Base-by-base conservation (phyloP, 2,329 filamentous ascomycete genomes). In the Clonostachys rhizophaga region DNA sequence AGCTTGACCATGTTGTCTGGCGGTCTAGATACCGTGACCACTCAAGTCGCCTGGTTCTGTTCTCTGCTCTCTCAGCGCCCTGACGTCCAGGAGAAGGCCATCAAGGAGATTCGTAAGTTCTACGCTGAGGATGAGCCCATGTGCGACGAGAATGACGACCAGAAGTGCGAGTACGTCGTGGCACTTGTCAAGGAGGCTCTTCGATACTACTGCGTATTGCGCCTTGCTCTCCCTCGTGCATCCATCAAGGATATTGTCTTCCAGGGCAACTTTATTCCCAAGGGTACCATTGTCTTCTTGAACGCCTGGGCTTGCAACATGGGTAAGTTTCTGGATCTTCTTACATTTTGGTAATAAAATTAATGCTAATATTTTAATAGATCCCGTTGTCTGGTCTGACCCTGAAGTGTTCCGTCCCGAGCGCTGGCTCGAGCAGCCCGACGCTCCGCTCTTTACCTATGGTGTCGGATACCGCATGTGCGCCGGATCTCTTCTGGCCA, bases 291-390 rank as follows among this genome's bases (percentile, higher is more conserved):
- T 0, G 72, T 85, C 35, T 86, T 84, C 59, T 64, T 86, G 24
- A 87, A 86, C 49, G 78, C 81, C 0, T 86, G 81, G 82, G 81
- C 81, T 4, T 86, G 83, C 55, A 86, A 86, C 51, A 84, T 83
- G 78, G 81, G 79, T 81, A 65, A 57, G 70, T 61, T 7, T 14
- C 16, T 6, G 14, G 3, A 8, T 33, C 17, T 18, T 35, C 2
- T 11, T 9, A 24, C 35, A 7, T 9, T 17, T 24, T 5, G 2
- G 16, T 16, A 16, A 16, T 16, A 16, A 16, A 16, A 16, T 16
- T 16, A 13, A 35, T 35, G 17, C 47, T 11, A 46, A 36, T 17
- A 41, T 5, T 46, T 9, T 39, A 13, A 5, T 9, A 51, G 79
- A 83, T 55, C 65, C 71, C 1, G 69, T 72, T 11, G 70, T 82